phyloP scores from a whole-genome alignment of 2,329 filamentous ascomycete species.

The Emmonsiellopsis sp. region DNA sequence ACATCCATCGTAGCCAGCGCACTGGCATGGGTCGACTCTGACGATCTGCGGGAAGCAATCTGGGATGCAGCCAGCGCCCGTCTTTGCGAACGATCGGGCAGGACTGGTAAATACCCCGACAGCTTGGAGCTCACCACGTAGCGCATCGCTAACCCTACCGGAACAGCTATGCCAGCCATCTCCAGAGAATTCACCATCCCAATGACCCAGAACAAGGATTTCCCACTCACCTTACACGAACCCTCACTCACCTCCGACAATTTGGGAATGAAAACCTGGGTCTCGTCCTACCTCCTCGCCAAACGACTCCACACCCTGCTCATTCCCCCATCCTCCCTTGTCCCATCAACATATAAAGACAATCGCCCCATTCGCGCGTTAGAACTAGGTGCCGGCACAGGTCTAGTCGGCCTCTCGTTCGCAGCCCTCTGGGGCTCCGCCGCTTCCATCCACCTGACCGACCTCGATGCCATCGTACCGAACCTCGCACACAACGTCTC shows the following conservation, averaged over 20 bases:
- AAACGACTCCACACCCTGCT: conserved; percentile 50
- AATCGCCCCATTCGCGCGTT: conserved; percentile 39
- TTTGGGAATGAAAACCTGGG: conserved; percentile 92
- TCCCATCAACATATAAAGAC: conserved; percentile 17
- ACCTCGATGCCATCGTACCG: conserved; percentile 70
- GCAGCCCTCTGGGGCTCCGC: conserved; percentile 54
- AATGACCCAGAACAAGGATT: conserved; percentile 29
- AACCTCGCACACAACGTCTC: conserved; percentile 69
- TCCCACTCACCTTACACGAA: conserved; percentile 68
- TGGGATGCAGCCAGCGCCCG: conserved; percentile 73
- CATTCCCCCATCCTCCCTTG: conserved; percentile 22
- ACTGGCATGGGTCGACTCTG: conserved; percentile 36
- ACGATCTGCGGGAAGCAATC: conserved; percentile 32
- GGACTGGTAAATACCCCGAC: conserved; percentile 44
- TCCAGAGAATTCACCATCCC: conserved; percentile 53
- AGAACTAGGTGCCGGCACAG: conserved; percentile 84
- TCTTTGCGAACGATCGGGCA: conserved; percentile 76
- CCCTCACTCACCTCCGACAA: conserved; percentile 81
- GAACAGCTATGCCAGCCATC: conserved; percentile 53
- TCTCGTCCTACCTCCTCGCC: conserved; percentile 76
- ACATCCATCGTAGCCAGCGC: conserved; percentile 38
- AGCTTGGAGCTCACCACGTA: conserved; percentile 9
- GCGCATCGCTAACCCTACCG: neutral
- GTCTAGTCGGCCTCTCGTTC: conserved; percentile 78
- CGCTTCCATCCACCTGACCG: conserved; percentile 63